Evolutionary conservation across 768 basidiomycete genomes (phyloP), one percentile per base, ranked within the genome.

Genomic region (Hemileccinum impolitum): DNA sequence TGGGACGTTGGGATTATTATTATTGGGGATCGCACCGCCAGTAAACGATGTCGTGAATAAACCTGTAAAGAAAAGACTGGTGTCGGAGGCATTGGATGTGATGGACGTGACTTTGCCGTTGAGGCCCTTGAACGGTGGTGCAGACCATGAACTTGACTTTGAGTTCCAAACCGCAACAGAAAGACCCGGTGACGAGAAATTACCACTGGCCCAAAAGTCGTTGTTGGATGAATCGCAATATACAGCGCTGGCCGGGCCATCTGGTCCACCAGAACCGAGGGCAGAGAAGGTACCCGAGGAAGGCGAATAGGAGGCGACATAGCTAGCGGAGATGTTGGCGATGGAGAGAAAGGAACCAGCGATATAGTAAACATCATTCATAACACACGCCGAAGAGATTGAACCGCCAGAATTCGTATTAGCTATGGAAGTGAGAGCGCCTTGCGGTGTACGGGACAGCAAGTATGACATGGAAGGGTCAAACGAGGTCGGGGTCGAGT

Each of bases 11-110:
- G 90, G 90, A 62, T 92, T 93, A 62, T 86, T 86, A 53, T 78
- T 77, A 61, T 83, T 87, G 37, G 58, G 46, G 14, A 70, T 68
- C 6, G 67, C 72, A 53, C 72, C 77, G 39, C 82, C 82, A 25
- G 69, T 68, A 62, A 90, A 94, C 1, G 80, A 71, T 3, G 90
- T 87, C 47, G 87, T 58, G 73, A 99, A 99, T 12, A 86, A 85
- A 34, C 96, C 96, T 0, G 87, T 78, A 62, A 98, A 94, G 64
- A 94, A 86, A 46, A 97, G 70, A 53, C 87, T 89, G 12, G 75
- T 71, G 46, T 78, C 75, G 45, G 90, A 84, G 31, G 83, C 71
- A 58, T 88, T 89, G 26, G 85, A 70, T 31, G 81, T 76, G 60
- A 98, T 96, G 40, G 88, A 86, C 23, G 74, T 65, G 46, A 98